Percentiles rank a stretch among this genome's conserved stretches.
phyloP scores from a whole-genome alignment of 331 rosid genomes.

The Pyracantha coccinea region DNA sequence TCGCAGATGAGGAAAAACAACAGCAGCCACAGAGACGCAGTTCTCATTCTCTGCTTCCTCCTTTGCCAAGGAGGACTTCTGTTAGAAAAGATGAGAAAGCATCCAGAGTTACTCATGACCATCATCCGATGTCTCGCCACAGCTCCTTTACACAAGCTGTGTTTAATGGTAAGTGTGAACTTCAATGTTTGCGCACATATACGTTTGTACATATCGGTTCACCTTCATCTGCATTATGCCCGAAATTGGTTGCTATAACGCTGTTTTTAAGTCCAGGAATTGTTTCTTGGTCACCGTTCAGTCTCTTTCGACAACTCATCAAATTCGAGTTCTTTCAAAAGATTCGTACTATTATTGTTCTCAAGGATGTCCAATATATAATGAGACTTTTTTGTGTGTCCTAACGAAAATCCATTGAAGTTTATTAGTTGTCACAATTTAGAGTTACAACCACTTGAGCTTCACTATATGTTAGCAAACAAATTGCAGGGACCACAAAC shows the following conservation, averaged over 20 bases:
- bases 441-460: background rate
- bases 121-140: constrained; percentile 45
- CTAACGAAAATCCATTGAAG: background rate
- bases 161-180: constrained; percentile 54
- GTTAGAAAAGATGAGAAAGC: constrained; percentile 42
- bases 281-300: no score
- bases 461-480: background rate
- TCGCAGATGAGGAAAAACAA: constrained; percentile 36
- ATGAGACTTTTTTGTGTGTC: background rate
- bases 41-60: constrained; percentile 60
- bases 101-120: constrained; percentile 54
- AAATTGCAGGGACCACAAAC: constrained; percentile 6
- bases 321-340: no score
- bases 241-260: background rate
- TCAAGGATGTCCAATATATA: background rate
- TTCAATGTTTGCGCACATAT: background rate
- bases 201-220: background rate
- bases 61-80: constrained; percentile 46
- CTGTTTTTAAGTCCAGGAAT: background rate
- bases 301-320: background rate
- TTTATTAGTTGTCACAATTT: background rate
- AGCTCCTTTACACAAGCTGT: constrained; percentile 77
- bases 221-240: background rate
- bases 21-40: constrained; percentile 38
- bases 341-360: background rate